Percentiles rank a stretch among this genome's conserved stretches.
These are phyloP conservation scores for Symbiodinium natans DNA, from an alignment of 73 alveolate species.

Conservation along the genomic window DNA sequence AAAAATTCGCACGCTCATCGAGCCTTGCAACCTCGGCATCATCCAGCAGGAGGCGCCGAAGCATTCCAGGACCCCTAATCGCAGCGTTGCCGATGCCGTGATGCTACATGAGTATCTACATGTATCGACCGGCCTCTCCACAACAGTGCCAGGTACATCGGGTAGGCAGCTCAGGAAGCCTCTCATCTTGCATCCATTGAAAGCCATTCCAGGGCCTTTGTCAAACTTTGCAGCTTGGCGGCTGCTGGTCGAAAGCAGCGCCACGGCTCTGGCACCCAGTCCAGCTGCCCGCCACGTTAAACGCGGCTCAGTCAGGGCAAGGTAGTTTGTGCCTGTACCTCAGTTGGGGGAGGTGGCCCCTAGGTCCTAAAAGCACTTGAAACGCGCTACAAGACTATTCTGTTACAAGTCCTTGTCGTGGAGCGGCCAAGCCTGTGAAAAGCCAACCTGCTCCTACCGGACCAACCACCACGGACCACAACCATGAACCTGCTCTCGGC, in stretches of 20 bases:
- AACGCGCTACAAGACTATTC: too few relatives aligned
- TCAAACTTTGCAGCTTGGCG: background rate
- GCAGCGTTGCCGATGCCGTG: background rate
- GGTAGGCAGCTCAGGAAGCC: constrained; percentile 16
- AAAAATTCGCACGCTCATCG: background rate
- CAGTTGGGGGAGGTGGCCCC: background rate
- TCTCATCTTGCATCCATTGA: too few relatives aligned
- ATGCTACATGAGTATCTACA: background rate
- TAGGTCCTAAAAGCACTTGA: background rate
- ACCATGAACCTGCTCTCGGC: too few relatives aligned
- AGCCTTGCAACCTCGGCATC: constrained; percentile 8
- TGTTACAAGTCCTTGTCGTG: too few relatives aligned
- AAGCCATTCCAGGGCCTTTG: too few relatives aligned
- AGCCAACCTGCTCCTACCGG: too few relatives aligned
- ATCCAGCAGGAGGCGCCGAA: constrained; percentile 54
- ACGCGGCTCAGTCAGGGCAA: background rate
- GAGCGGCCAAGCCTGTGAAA: too few relatives aligned
- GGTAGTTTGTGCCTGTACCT: background rate
- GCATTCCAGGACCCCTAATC: constrained; percentile 65
- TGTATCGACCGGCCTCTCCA: background rate
- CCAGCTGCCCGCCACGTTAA: constrained; percentile 48
- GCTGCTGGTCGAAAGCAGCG: background rate
- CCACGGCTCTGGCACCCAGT: constrained; percentile 21
- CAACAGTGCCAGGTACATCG: constrained; percentile 4
- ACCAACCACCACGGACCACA: too few relatives aligned